Evolutionary conservation across 116 monocot species (phyloP).

Genomic region (Dioscorea cayenensis): DNA sequence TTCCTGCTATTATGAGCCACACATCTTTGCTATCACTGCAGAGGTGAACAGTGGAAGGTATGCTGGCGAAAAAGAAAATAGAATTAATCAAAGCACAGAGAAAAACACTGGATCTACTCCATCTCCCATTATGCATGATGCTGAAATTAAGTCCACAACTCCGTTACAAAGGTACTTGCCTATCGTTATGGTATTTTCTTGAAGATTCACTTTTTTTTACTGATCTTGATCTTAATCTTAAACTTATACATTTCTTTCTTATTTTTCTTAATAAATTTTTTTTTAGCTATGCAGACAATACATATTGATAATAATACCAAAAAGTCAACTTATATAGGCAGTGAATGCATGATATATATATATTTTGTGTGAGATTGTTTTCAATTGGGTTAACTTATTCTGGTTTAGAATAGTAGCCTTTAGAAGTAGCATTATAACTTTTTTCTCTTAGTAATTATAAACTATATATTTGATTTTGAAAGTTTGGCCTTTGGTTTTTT

Average conservation of each 20-base stretch:
- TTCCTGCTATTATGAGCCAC: neutral
- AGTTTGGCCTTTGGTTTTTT: no score
- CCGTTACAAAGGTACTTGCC: neutral
- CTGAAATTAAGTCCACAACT: constrained; percentile 17
- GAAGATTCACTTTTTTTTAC: neutral
- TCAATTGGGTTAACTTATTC: no score
- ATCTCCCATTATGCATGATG: constrained; percentile 4
- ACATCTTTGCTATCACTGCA: neutral
- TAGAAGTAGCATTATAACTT: no score
- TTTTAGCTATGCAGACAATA: no score
- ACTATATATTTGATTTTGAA: no score
- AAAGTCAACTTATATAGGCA: no score
- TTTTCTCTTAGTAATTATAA: no score
- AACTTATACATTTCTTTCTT: neutral
- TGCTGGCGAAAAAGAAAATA: constrained; percentile 27
- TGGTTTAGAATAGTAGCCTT: no score
- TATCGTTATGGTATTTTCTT: neutral
- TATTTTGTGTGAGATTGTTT: no score
- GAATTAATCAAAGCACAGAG: constrained; percentile 18
- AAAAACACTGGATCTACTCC: constrained; percentile 14
- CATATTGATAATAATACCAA: no score
- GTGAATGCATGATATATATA: no score
- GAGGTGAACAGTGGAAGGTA: constrained; percentile 22
- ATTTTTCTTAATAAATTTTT: neutral
- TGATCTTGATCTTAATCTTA: neutral